phyloP scores from a whole-genome alignment of 345 rosid species.

The Fremontodendron californicum region DNA sequence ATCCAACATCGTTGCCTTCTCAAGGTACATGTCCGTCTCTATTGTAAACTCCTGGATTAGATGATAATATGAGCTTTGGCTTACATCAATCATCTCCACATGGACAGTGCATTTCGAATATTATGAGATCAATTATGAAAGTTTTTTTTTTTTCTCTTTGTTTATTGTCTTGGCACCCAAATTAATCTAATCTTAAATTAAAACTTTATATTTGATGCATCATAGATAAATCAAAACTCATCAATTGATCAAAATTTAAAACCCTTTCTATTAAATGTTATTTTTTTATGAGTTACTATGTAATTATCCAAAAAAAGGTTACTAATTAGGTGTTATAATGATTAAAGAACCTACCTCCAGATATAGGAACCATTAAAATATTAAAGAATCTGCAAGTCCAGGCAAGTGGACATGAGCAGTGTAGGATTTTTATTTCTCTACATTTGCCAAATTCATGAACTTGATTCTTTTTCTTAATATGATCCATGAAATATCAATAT shows the following conservation, averaged over 20 bases:
- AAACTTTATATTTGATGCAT: not conserved
- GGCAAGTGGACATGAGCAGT: not conserved
- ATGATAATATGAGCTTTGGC: not conserved
- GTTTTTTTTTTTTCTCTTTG: not conserved
- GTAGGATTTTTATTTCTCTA: not conserved
- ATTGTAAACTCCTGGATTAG: not conserved
- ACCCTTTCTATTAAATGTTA: not conserved
- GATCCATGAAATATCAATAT: not conserved
- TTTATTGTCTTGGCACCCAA: not conserved
- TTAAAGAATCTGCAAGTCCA: not conserved
- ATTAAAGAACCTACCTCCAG: not conserved
- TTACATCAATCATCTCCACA: not conserved
- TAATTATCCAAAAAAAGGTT: too few species aligned
- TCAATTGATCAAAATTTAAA: not conserved
- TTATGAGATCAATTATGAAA: not conserved
- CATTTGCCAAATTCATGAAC: not conserved
- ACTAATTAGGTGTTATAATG: too few species aligned
- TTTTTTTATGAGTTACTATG: not conserved
- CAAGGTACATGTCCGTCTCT: constrained; percentile 38
- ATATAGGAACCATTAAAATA: not conserved
- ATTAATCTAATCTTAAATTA: not conserved
- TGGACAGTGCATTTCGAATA: not conserved
- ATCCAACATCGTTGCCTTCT: constrained; percentile 32
- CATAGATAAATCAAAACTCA: not conserved
- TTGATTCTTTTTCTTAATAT: not conserved